Evolutionary conservation across 2,329 filamentous ascomycete species (phyloP), one percentile per base, ranked within the genome.

Genomic region (Penicillium sumatraense): DNA sequence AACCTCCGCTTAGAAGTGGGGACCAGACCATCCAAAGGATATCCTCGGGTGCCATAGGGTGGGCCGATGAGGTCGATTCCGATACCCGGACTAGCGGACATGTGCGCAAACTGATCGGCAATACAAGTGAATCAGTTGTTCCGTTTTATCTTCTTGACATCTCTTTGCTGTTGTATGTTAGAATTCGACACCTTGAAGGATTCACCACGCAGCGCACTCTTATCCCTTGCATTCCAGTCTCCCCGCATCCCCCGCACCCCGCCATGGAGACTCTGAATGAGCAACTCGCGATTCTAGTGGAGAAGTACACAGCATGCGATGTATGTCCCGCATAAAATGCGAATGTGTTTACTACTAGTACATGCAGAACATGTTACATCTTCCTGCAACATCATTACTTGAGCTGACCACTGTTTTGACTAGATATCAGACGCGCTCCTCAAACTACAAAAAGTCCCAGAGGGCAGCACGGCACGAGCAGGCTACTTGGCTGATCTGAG

Each of bases 381-480:
- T 44, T 44, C n/a, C 10, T 48, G 1, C 13, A 5, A 24, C 14
- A 11, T 18, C 42, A 21, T 3, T 33, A 4, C 9, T 6, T 31
- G 5, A 9, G 10, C 26, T 16, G n/a, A 21, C 14, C n/a, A n/a
- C 14, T 46, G 6, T 3, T 10, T 46, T 20, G 5, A 31, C 11
- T 26, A 90, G 80, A 78, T 91, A 57, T 89, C 89, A 10, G 89
- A 92, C 70, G 88, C 88, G 5, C 81, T 92, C 2, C 80, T 90
- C 52, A 89, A 88, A 66, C 80, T 92, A 45, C 82, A 87, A 56
- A 74, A 74, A 42, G 58, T 64, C 4, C 61, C 68, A 5, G 51
- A 65, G 23, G 74, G 73, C 10, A 57, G 62, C 18, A 82, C 87
- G 8, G 80, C 86, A 10, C 81, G 83, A 44, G 87, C 86, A 23